These are phyloP conservation scores for Aureobasidium uvarum DNA, from an alignment of 2,329 filamentous ascomycete genomes.

Conservation along the genomic window DNA sequence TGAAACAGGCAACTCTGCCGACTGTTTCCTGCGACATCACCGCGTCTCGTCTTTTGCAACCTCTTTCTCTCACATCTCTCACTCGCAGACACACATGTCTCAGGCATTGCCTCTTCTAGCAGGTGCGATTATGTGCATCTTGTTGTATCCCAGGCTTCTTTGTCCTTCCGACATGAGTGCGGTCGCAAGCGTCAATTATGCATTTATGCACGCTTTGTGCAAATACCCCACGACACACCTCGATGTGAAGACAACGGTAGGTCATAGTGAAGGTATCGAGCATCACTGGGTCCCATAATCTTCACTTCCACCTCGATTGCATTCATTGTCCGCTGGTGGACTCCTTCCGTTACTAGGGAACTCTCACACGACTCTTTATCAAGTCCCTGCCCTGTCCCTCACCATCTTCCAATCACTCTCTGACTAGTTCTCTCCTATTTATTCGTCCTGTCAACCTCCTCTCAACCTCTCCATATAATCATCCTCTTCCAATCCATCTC, in stretches of 20 bases:
- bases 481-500: neutral
- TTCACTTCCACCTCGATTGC: neutral
- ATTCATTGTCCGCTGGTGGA: neutral
- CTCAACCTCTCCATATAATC: neutral
- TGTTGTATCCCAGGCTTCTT: neutral
- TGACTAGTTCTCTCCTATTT: neutral
- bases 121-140: neutral
- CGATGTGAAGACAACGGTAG: neutral
- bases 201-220: conserved; percentile 1
- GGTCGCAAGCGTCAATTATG: neutral
- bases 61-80: neutral
- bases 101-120: too few relatives aligned
- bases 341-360: neutral
- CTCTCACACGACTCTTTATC: neutral
- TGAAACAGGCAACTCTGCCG: conserved; percentile 20
- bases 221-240: neutral
- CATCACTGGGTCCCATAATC: neutral
- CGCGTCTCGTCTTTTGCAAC: neutral
- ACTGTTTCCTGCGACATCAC: neutral
- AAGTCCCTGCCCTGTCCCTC: neutral
- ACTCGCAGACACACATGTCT: neutral
- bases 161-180: neutral
- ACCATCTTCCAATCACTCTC: neutral
- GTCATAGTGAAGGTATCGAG: neutral
- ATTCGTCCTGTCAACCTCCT: too few relatives aligned